Evolutionary conservation across 306 rosid genomes (phyloP).

Genomic region (Sindora glabra): DNA sequence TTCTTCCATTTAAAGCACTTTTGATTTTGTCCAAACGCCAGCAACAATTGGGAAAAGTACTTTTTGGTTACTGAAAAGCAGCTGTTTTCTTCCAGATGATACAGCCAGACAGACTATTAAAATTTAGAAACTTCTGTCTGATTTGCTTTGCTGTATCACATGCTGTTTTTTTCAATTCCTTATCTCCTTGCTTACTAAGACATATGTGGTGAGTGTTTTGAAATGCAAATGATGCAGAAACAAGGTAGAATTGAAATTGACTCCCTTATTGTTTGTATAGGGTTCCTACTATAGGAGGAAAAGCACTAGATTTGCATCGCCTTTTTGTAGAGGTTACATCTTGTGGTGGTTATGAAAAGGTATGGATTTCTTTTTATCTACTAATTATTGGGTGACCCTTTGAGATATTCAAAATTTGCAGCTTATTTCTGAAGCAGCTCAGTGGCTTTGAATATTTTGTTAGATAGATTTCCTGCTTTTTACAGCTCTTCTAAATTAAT

Average conservation of each 20-base stretch:
- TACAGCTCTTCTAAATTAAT: neutral
- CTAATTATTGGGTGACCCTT: neutral
- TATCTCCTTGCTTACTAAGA: neutral
- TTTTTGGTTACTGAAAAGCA: too few relatives aligned
- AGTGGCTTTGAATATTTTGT: constrained; percentile 2
- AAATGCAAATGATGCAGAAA: neutral
- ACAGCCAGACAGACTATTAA: neutral
- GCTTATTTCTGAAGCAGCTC: constrained; percentile 1
- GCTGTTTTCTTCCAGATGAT: too few relatives aligned
- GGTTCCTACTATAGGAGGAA: constrained; percentile 75
- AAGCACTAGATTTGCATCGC: constrained; percentile 54
- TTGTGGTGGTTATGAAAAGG: constrained; percentile 86
- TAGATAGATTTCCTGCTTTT: neutral
- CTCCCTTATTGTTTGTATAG: constrained; percentile 29
- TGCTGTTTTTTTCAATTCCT: neutral
- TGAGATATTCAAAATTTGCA: neutral
- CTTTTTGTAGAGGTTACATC: constrained; percentile 77
- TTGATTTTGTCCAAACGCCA: too few relatives aligned
- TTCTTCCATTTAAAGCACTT: too few relatives aligned
- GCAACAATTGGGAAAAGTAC: too few relatives aligned
- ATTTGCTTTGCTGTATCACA: neutral
- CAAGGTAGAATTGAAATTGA: neutral
- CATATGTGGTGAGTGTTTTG: constrained; percentile 1
- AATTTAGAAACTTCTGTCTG: neutral
- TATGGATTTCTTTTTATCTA: constrained; percentile 9